Evolutionary conservation across 306 rosid species (phyloP), one percentile per base, ranked within the genome.

Genomic region (Acacia confusa): DNA sequence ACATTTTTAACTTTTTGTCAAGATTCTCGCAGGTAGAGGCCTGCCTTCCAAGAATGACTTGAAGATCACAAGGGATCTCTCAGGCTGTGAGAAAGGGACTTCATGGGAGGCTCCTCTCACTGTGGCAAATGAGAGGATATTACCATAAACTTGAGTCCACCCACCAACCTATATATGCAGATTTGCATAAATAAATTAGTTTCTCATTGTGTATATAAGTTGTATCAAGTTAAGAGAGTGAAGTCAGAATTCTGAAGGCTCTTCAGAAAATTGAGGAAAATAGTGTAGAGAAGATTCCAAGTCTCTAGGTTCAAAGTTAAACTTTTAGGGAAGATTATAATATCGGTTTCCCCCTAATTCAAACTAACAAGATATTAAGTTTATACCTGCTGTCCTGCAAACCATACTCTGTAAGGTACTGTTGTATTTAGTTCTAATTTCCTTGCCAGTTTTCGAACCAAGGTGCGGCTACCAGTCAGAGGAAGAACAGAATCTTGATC

Each of bases 401-500:
- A 95, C 99, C 98, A 95, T 55, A 92, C 99, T 77, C 99, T 86
- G 69, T 93, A 93, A 41, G 99, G 96, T 17, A 92, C 92, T 14
- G 94, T 88, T 53, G 96, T 89, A 53, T 85, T 88, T 25, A 93
- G 90, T 85, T 85, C 83, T 78, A 92, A 86, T 88, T 89, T 80
- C 82, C 77, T 87, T 9, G 96, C 92, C 72, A 95, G 87, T 63
- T 91, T 84, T 55, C 88, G 94, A 80, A 93, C 93, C 87, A 93
- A 87, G 20, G 85, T 92, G 74, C 99, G 88, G 88, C 98, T 95
- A 71, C 99, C 99, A 9, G 91, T 95, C 53, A 95, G 84, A 32
- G 99, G 99, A 74, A 95, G 92, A 16, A 95, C 99, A 44, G 98
- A 95, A 86, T 95, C 99, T 88, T 95, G 99, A 81, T 95, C 99